Conservation (phyloP, 306 rosid genomes). For the Lagenaria siceraria region DNA sequence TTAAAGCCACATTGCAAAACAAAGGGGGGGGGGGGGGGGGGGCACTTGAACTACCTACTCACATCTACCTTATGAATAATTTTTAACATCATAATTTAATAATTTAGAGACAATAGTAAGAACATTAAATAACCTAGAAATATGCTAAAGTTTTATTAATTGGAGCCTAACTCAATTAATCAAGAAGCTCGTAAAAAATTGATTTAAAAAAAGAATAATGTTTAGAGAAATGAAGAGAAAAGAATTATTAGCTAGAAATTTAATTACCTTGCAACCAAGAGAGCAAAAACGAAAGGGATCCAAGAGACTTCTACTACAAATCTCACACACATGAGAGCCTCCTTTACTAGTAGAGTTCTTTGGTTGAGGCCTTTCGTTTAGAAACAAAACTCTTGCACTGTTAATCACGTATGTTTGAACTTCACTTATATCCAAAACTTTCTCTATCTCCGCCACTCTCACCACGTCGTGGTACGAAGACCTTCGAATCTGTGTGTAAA, state of each 20-base stretch:
- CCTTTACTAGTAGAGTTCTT: not conserved
- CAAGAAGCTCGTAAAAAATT: not conserved
- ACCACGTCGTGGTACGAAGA: slow-evolving; percentile 10
- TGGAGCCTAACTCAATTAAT: not conserved
- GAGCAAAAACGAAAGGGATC: slow-evolving; percentile 13
- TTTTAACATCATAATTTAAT: not conserved
- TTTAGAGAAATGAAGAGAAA: too few species aligned
- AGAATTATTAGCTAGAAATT: too few species aligned
- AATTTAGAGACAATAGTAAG: not conserved
- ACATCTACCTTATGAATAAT: not conserved
- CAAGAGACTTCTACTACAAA: slow-evolving; percentile 1
- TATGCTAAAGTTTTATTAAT: not conserved
- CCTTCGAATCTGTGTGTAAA: not conserved
- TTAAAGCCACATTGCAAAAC: not conserved
- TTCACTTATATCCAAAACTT: slow-evolving; percentile 2
- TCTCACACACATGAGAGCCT: slow-evolving; percentile 3
- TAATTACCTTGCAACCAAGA: slow-evolving; percentile 7
- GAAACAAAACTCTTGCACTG: slow-evolving; percentile 7
- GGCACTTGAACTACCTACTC: not conserved
- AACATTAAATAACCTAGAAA: not conserved
- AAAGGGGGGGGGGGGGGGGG: not conserved
- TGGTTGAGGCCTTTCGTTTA: slow-evolving; percentile 7
- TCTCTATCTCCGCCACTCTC: not conserved
- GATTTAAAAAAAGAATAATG: not conserved
- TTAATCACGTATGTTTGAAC: slow-evolving; percentile 7